Base-by-base conservation (phyloP, 1,284 basidiomycete species). In the Rhodotorula glutinis region DNA sequence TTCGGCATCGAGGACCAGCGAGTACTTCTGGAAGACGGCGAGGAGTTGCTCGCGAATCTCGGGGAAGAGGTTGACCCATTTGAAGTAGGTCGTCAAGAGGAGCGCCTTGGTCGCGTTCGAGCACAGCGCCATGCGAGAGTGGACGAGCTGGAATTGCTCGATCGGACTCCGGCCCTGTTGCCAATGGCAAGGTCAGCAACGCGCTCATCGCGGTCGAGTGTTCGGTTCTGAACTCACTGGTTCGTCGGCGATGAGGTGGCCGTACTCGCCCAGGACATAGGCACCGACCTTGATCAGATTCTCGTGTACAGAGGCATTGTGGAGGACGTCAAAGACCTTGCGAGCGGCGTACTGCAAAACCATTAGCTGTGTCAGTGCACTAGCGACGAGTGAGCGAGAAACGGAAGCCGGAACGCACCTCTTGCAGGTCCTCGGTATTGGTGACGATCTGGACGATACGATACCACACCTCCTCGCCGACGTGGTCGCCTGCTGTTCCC, bases 51-150 rank as follows among this genome's bases (percentile, higher is more conserved):
- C 85, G 74, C 95, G 94, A 80, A 99, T 97, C 80, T 98, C 96
- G 11, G 96, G 96, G 81, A 98, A 99, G 61, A 98, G 88, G 78
- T 98, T 98, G 70, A 97, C 91, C 95, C 92, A 96, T 83, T 99
- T 99, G 82, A 98, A 88, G 79, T 99, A 99, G 1, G 96, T 97
- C 11, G 95, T 95, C 21, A 99, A 82, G 30, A 98, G 85, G 53
- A 99, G 83, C 0, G 94, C 90, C 40, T 95, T 87, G 10, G 96
- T 98, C 38, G 92, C 83, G 3, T 94, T 92, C 49, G 91, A 86
- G 78, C 95, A 97, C 76, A 92, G 90, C 78, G 95, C 92, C 38
- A 94, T 94, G 78, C 98, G 97, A 8, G 92, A 88, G 79, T 98
- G 95, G 10, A 98, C 81, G 7, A 91, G 83, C 74, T 92, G 90